Evolutionary conservation across 805 yeast genomes (phyloP), one percentile per base, ranked within the genome.

Genomic region (Candida sithepensis): DNA sequence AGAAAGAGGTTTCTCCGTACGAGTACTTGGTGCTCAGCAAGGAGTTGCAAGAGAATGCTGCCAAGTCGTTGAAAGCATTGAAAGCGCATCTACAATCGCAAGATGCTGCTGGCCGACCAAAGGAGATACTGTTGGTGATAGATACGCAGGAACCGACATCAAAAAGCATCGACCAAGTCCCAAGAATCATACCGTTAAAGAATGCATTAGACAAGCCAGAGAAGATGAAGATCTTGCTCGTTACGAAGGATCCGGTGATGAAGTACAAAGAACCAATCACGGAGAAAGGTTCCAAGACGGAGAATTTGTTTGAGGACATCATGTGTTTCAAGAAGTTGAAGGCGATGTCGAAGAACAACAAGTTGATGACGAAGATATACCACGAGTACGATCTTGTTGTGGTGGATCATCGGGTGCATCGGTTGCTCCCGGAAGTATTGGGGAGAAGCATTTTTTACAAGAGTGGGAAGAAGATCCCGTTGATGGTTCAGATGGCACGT

Each of bases 171-270:
- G 85, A 81, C 50, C 67, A 71, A 51, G 68, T 77, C 1, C 85
- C 87, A 3, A 66, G 87, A 38, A 75, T 84, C 42, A 70, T 83
- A 21, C 86, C 88, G 3, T 53, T 85, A 12, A 72, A 78, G 0
- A 68, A 75, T 53, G 74, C 77, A 52, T 62, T 85, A 47, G 75
- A 74, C 44, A 72, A 71, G 47, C 61, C 79, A 2, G 73, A 74
- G 19, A 75, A 76, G 19, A 68, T 75, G 43, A 68, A 79, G 20
- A 74, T 85, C 4, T 60, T 86, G 3, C 69, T 88, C 18, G 73
- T 88, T 13, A 84, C 92, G 8, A 86, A 84, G 53, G 94, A 88
- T 58, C 91, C 92, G 1, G 77, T 84, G 4, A 69, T 77, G 4
- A 70, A 73, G 6, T 86, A 80, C 56, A 70, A 81, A 32, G 70